Evolutionary conservation across 345 rosid genomes (phyloP), one percentile per base, ranked within the genome.

Genomic region (Eucalyptus guilfoylei): DNA sequence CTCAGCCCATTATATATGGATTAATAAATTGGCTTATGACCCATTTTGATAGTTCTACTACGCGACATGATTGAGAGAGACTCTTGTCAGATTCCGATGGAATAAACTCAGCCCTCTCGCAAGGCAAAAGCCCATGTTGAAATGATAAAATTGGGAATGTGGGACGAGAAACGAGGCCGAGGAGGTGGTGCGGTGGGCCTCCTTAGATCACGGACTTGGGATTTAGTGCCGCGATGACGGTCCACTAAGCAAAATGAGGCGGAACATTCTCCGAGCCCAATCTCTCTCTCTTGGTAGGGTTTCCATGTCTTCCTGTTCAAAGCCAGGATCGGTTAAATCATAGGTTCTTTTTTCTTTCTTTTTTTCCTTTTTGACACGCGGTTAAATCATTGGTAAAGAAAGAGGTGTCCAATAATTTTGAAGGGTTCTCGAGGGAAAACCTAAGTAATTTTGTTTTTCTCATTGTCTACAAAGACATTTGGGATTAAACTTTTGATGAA

Each of bases 1-100:
- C 12, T 28, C 2, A 3, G 32, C 0, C 2, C 0, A 60, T 26
- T 26, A 26, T 28, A 28, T 60, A 28, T 60, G n/a, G 3, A 26
- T 60, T 28, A 11, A 60, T 0, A 60, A 26, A 60, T 11, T 0
- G 55, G 4, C 24, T 52, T 19, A 52, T 52, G 55, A 52, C 24
- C 0, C 0, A 52, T 52, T 50, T 50, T 17, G 54, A 17, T 50
- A 17, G 55, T n/a, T n/a, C n/a, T n/a, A n/a, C n/a, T n/a, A n/a
- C n/a, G n/a, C n/a, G n/a, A n/a, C 76, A 8, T 16, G 42, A 32
- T 32, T 4, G 4, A 67, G 80, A 17, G 80, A 67, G 42, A 21
- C 45, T 37, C 28, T 0, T 19, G 19, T 37, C 26, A 44, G 83
- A 72, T 37, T 72, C 14, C 26, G 44, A 72, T 2, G 45, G 14